These are phyloP conservation scores for Cucumis melo DNA, from an alignment of 306 rosid genomes.

Conservation along the genomic window DNA sequence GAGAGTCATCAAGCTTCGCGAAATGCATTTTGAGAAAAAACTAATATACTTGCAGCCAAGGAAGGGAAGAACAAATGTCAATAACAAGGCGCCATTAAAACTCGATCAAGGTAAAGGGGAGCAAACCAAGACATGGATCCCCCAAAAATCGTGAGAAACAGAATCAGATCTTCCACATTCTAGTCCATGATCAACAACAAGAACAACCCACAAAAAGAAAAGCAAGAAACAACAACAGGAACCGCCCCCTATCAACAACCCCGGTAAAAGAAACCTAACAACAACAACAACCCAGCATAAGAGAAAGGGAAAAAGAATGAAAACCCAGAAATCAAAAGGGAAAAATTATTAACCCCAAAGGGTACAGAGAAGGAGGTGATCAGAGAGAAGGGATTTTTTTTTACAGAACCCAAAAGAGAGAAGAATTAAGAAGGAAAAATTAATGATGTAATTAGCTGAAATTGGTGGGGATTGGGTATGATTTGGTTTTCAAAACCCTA, in stretches of 20 bases:
- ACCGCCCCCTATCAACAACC: not conserved
- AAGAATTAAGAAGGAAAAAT: not conserved
- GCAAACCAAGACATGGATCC: slow-evolving; percentile 1
- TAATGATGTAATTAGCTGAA: not conserved
- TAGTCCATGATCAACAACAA: slow-evolving; percentile 14
- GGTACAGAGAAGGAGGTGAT: not conserved
- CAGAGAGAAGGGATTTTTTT: not conserved
- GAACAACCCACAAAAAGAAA: slow-evolving; percentile 9
- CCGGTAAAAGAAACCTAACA: not conserved
- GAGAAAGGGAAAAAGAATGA: not conserved
- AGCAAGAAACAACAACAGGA: not conserved
- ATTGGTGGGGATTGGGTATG: not conserved
- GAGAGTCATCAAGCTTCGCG: slow-evolving; percentile 98
- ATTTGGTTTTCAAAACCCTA: slow-evolving; percentile 40
- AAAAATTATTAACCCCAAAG: not conserved
- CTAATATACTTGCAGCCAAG: not conserved
- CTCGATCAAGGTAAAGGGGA: slow-evolving; percentile 4
- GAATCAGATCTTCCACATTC: slow-evolving; percentile 29
- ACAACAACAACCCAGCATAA: not conserved
- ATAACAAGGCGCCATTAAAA: slow-evolving; percentile 2
- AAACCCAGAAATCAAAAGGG: not conserved
- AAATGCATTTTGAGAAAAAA: slow-evolving; percentile 63
- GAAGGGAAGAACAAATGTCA: slow-evolving; percentile 2
- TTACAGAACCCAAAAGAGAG: not conserved
- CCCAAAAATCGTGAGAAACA: slow-evolving; percentile 6